Percentiles rank a stretch among this genome's conserved stretches.
phyloP scores from a whole-genome alignment of 768 basidiomycete species.

The Astraeus odoratus region DNA sequence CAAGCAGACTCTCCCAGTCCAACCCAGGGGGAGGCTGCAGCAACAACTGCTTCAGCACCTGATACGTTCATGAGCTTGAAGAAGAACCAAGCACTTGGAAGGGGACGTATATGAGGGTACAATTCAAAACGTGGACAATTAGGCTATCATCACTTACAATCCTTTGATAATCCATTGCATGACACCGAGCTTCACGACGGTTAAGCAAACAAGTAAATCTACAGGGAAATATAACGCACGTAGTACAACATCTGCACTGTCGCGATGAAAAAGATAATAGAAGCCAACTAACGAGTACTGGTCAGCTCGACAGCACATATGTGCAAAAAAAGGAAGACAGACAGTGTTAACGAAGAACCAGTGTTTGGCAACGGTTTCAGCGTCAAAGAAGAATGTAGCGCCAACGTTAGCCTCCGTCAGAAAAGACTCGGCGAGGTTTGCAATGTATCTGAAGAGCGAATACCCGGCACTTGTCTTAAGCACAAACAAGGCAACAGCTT shows the following conservation, averaged over 20 bases:
- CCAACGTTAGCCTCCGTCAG: constrained; percentile 61
- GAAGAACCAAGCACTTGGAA: constrained; percentile 79
- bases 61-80: constrained; percentile 88
- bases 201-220: neutral
- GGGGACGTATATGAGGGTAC: constrained; percentile 1
- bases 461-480: constrained; percentile 81
- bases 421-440: constrained; percentile 75
- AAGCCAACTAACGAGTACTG: constrained; percentile 41
- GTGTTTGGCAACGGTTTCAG: constrained; percentile 52
- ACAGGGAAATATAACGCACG: constrained; percentile 10
- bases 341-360: constrained; percentile 86
- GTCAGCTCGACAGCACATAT: constrained; percentile 7
- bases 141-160: constrained; percentile 51
- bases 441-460: constrained; percentile 78
- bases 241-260: constrained; percentile 91
- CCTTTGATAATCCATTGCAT: constrained; percentile 92
- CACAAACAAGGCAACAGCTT: constrained; percentile 83
- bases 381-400: constrained; percentile 78
- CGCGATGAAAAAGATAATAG: constrained; percentile 93
- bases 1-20: constrained; percentile 89
- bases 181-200: constrained; percentile 48
- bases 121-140: neutral
- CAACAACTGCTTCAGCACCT: constrained; percentile 92
- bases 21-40: constrained; percentile 89
- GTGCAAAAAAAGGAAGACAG: constrained; percentile 16